Base-by-base conservation (phyloP, 2,329 filamentous ascomycete species). In the Ophiostoma novo-ulmi region DNA sequence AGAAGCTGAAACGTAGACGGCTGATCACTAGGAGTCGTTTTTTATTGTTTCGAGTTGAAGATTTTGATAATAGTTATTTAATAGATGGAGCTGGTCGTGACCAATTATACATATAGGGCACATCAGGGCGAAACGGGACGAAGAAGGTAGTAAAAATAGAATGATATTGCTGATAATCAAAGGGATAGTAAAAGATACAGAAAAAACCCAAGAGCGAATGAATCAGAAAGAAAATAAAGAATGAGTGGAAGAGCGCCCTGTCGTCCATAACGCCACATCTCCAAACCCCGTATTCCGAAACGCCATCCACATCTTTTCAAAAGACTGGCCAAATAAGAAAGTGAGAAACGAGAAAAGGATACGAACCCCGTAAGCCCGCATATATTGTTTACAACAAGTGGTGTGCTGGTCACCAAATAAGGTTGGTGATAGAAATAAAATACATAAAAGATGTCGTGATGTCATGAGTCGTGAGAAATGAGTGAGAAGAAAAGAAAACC, bases 91-190 rank as follows among this genome's bases (percentile, higher is more conserved):
- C 39, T 44, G 10, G 14, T 17, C 39, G 14, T 44, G 11, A 14
- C 39, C 3, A 44, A 14, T 44, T 5, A 44, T 58, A 58, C 52
- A 13, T 48, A 20, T 6, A 48, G 17, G 6, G 44, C 38, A 8
- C 17, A 48, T n/a, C 44, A 20, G 44, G 44, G 20, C 44, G 44
- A 48, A 20, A 48, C 44, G 44, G 44, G 38, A 39, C 3, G 14
- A 26, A 26, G 13, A 26, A 11, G 26, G 22, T 58, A 5, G 52
- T 58, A 58, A 58, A 58, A 58, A 58, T 58, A 58, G 52, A 58
- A 26, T 58, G 52, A 58, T 58, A 31, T 58, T 48, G 44, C n/a
- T 48, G 44, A 58, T 55, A 55, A 44, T 13, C 52, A 58, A 22
- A 26, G 41, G 20, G n/a, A 14, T 31, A 10, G 26, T 26, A 1